Base-by-base conservation (phyloP, 306 rosid genomes). In the Heteromeles arbutifolia region DNA sequence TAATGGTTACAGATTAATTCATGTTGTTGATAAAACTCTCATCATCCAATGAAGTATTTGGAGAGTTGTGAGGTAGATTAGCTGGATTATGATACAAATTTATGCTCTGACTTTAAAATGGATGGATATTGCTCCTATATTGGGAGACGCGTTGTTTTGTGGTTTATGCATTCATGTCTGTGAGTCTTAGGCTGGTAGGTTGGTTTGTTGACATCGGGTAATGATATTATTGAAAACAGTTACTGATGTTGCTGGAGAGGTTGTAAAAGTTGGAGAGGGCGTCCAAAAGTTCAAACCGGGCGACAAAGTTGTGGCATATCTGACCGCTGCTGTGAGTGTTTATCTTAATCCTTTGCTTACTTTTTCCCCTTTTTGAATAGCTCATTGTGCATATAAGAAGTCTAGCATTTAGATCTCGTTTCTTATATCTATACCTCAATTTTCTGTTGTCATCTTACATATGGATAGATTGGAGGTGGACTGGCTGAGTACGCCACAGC, bases 181-280 rank as follows among this genome's bases (percentile, higher is more conserved):
- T 31, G 73, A 50, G 18, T 29, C 17, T 70, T 57, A 29, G 29
- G 48, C 63, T 70, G 53, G 24, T 56, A 39, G 54, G 12, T 2
- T 39, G 11, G 29, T 73, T 15, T 57, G 31, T 73, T 37, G 19
- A 39, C 8, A 32, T 22, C 59, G 32, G 21, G 48, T 69, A 59
- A 65, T 67, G 69, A 59, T 41, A 54, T 54, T 75, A 12, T 70
- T 25, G 68, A 57, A 72, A 58, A 48, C 81, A 93, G 98, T 85
- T 39, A 77, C 82, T 66, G 98, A 93, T 84, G 74, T 91, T 77
- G 85, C 92, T 18, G 97, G 98, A 65, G 92, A 88, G 77, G 81
- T 90, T 31, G 26, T 76, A 13, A 88, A 85, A 74, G 89, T 88
- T 62, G 98, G 97, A 76, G 39, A 62, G 74, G 81, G 82, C 48